Evolutionary conservation across 2,329 filamentous ascomycete genomes (phyloP), one percentile per base, ranked within the genome.

Genomic region (Coniella vitis): DNA sequence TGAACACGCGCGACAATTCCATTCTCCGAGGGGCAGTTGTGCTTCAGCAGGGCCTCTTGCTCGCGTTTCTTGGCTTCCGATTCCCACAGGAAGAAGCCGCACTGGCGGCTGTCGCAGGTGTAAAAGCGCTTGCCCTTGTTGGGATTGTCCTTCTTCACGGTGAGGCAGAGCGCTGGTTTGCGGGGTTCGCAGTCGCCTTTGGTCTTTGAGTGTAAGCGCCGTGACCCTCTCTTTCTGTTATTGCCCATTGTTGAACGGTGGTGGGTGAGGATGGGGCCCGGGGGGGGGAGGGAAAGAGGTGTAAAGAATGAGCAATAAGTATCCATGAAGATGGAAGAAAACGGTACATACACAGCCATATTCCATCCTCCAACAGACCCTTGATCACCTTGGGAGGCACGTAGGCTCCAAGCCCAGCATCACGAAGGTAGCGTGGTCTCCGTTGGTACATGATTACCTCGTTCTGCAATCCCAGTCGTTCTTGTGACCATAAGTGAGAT

Each of bases 161-260:
- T 60, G n/a, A 62, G 59, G 32, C 63, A 59, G 9, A 57, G 55
- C 7, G 70, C 69, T 21, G 57, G 60, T 21, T 59, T 58, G 13
- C 66, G 70, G 20, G 70, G 71, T 20, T 62, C 60, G 49, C 71
- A 74, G 53, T 74, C 69, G 57, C 70, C 69, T 71, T n/a, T n/a
- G n/a, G n/a, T n/a, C 44, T 14, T 12, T 12, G 47, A 49, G 17
- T 25, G 20, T 19, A 17, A 4, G 7, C n/a, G 17, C 25, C 7
- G 16, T 10, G 19, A 39, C 13, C 7, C 13, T 13, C 3, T 8
- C 17, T 19, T 3, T 39, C 16, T 9, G 13, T 10, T 39, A 14
- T 3, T 21, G 22, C 4, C 25, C 16, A 4, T 19, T n/a, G n/a
- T n/a, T n/a, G 25, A 21, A 10, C 10, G 8, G 19, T 7, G 4